Base-by-base conservation (phyloP, 2,329 filamentous ascomycete species). In the Diplodia scrobiculata region DNA sequence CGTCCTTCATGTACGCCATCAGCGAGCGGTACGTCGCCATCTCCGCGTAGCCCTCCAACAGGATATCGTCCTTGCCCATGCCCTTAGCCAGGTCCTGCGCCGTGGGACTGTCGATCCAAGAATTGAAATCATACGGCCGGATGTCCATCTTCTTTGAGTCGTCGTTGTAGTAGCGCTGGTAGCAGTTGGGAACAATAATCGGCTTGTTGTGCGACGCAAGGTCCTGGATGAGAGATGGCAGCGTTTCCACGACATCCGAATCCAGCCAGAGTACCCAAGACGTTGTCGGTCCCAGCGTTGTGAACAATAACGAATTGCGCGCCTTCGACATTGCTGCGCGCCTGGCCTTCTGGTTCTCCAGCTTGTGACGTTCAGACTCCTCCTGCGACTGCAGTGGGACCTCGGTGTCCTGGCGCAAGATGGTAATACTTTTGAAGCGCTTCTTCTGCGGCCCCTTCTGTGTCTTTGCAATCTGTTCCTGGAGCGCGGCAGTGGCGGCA, bases 261-360 rank as follows among this genome's bases (percentile, higher is more conserved):
- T 99, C 95, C 34, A 99, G 84, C 95, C 95, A 99, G 27, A 99
- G 84, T 38, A 99, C 93, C 95, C 95, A 99, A 0, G 92, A 95
- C 0, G 92, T 97, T 13, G 87, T 85, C 0, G 93, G 93, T 1
- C 94, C 93, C 10, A 99, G 82, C 0, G 94, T 98, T 9, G 95
- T 97, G 81, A 98, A 99, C 32, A 99, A 85, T 9, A 99, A 84
- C 64, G 91, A 96, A 77, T 99, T 99, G 70, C 95, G 89, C 45
- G 95, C 94, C 74, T 91, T 90, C 73, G 92, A 89, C 95, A 99
- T 98, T 68, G 91, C 89, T 50, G 92, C 89, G 41, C 95, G 87
- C 13, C 95, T 88, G 6, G 83, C 84, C 79, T 96, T 97, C 76
- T 99, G 95, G 74, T 96, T 92, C 68, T 88, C 83, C 80, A 97